Evolutionary conservation across 345 rosid genomes (phyloP).

Genomic region (Citrus mangshanensis): DNA sequence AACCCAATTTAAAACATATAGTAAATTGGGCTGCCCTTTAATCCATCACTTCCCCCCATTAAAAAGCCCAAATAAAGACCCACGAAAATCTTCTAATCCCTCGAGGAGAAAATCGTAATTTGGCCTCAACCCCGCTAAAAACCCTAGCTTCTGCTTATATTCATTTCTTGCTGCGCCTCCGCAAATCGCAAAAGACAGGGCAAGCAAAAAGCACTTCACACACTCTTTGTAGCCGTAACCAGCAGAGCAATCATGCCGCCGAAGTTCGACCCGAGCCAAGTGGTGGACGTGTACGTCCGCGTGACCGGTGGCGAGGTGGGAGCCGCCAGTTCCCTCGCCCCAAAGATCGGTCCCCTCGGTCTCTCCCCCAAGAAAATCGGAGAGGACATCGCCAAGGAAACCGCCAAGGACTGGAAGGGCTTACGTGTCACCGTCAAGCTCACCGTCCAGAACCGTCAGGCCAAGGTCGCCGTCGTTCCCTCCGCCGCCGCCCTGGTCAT

Average conservation of each 20-base stretch:
- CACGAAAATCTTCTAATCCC: not conserved
- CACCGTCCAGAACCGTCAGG: constrained; percentile 85
- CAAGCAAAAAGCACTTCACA: not conserved
- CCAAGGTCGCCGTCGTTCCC: constrained; percentile 73
- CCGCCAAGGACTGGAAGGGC: constrained; percentile 70
- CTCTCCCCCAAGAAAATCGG: constrained; percentile 84
- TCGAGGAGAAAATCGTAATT: not conserved
- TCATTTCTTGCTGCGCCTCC: constrained; percentile 18
- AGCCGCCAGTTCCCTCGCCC: constrained; percentile 62
- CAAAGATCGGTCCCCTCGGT: constrained; percentile 77
- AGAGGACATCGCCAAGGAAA: constrained; percentile 64
- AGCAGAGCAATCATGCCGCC: constrained; percentile 39
- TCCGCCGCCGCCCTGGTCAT: constrained; percentile 78
- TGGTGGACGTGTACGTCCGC: constrained; percentile 51
- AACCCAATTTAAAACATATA: no score
- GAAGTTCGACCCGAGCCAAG: constrained; percentile 52
- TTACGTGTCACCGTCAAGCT: constrained; percentile 75
- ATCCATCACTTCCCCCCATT: no score
- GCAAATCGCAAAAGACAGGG: not conserved
- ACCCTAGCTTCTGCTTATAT: constrained; percentile 10
- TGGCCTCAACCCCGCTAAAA: not conserved
- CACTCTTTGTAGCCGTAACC: not conserved
- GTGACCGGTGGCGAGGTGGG: constrained; percentile 65
- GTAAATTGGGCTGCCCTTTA: no score
- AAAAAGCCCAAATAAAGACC: no score